Evolutionary conservation across 1,284 basidiomycete genomes (phyloP).

Genomic region (Marasmius fiardii): DNA sequence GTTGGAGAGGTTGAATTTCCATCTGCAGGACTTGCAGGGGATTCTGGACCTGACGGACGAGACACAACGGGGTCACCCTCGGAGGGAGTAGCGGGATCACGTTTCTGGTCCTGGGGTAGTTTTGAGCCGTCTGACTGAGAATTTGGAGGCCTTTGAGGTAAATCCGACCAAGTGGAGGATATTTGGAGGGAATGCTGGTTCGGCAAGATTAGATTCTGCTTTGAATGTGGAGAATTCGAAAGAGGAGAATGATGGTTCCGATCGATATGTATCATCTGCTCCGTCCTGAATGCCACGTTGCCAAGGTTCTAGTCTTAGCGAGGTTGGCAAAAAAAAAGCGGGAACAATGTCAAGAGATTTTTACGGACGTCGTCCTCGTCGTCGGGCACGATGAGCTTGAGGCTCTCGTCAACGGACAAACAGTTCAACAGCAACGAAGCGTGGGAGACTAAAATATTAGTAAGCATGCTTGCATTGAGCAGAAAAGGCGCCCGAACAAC

Average conservation of each 20-base stretch:
- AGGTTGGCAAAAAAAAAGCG: neutral
- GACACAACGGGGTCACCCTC: neutral
- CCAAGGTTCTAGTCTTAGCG: neutral
- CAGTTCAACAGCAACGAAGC: constrained; percentile 3
- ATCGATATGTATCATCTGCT: constrained; percentile 60
- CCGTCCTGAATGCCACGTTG: constrained; percentile 5
- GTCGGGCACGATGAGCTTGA: constrained; percentile 6
- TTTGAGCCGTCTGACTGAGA: constrained; percentile 2
- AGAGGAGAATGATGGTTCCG: constrained; percentile 43
- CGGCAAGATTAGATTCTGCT: constrained; percentile 44
- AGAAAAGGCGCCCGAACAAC: neutral
- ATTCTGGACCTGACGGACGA: constrained; percentile 17
- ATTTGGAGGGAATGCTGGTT: constrained; percentile 11
- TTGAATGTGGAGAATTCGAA: constrained; percentile 31
- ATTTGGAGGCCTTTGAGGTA: neutral
- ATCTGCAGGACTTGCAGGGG: constrained; percentile 24
- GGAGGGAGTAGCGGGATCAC: neutral
- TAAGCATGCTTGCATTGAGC: neutral
- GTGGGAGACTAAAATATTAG: constrained; percentile 1
- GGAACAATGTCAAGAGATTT: neutral
- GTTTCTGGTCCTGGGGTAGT: neutral
- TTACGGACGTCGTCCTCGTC: neutral
- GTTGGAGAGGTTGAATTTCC: constrained; percentile 20
- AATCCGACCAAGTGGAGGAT: neutral
- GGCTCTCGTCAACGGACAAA: constrained; percentile 14